Base-by-base conservation (phyloP, 805 yeast genomes). In the Schwanniomyces yamadae region DNA sequence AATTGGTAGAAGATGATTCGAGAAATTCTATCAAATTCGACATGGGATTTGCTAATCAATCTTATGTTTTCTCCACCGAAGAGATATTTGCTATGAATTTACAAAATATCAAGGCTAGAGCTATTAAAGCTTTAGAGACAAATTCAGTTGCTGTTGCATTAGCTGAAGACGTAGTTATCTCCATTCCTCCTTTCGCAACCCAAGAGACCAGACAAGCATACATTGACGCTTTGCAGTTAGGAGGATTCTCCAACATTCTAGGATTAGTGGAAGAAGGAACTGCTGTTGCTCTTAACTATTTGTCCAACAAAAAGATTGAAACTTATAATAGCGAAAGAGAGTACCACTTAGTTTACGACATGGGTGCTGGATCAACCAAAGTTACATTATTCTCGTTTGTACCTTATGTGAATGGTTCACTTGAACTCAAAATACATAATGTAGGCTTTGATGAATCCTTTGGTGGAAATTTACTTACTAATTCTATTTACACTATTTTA, bases 331-430 rank as follows among this genome's bases (percentile, higher is more conserved):
- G 47, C 23, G 46, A 40, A 19, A 73, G 69, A 37, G 78, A 77
- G 48, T 73, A 78, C 50, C 85, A 85, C 54, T 55, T 88, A 33
- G 74, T 93, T 23, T 88, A 82, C 55, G 99, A 93, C 57, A 77
- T 85, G 76, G 99, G 99, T 31, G 91, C 96, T 4, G 95, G 95
- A 1, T 82, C 95, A 1, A 84, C 95, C 0, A 78, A 82, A 37
- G 95, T 95, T 1, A 84, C 98, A 0, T 63, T 93, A n/a, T 77
- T 89, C 33, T 78, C 90, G 1, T 69, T 82, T 43, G 58, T 61
- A 12, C 75, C 76, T 15, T 57, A 55, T 31, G 66, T 66, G 17
- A 66, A 67, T 22, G 65, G 69, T 7, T 59, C 71, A 7, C 46
- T 71, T 9, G 52, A 54, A 6, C 64, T 89, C 24, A 83, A 78